Conservation (phyloP, 2,329 filamentous ascomycete genomes). For the Diaporthe sp. region DNA sequence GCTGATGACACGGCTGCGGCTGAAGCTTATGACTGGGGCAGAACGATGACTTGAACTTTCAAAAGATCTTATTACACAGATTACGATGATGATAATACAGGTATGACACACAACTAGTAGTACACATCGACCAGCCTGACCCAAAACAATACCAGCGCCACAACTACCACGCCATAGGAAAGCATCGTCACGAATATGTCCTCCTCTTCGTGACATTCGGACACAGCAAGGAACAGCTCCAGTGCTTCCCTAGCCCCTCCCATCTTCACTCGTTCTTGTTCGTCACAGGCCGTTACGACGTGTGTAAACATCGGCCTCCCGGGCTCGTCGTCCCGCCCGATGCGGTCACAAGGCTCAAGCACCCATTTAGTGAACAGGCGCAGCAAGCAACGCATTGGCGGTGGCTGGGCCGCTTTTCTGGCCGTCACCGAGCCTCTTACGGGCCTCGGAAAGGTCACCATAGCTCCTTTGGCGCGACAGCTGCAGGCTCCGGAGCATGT, state of each 20-base stretch:
- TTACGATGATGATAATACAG: conserved; percentile 15
- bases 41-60: conserved; percentile 16
- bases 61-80: conserved; percentile 24
- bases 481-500: conserved; percentile 41
- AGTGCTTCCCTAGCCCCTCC: conserved; percentile 31
- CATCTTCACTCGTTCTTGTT: conserved; percentile 12
- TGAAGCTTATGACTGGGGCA: not conserved
- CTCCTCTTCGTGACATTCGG: conserved; percentile 14
- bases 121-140: conserved; percentile 33
- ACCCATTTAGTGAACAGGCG: conserved; percentile 38
- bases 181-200: conserved; percentile 40
- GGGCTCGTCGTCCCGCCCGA: not conserved
- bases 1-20: not conserved
- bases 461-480: conserved; percentile 40
- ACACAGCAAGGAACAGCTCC: conserved; percentile 10
- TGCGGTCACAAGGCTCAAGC: not conserved
- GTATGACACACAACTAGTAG: conserved; percentile 23
- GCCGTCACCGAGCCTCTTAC: conserved; percentile 37
- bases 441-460: conserved; percentile 38
- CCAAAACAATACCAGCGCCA: conserved; percentile 32
- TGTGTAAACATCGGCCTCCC: conserved; percentile 24
- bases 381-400: conserved; percentile 37
- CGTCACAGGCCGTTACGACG: not conserved
- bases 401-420: conserved; percentile 32
- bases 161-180: conserved; percentile 23